Conservation (phyloP, 768 basidiomycete species). For the Asterophora lycoperdoides region DNA sequence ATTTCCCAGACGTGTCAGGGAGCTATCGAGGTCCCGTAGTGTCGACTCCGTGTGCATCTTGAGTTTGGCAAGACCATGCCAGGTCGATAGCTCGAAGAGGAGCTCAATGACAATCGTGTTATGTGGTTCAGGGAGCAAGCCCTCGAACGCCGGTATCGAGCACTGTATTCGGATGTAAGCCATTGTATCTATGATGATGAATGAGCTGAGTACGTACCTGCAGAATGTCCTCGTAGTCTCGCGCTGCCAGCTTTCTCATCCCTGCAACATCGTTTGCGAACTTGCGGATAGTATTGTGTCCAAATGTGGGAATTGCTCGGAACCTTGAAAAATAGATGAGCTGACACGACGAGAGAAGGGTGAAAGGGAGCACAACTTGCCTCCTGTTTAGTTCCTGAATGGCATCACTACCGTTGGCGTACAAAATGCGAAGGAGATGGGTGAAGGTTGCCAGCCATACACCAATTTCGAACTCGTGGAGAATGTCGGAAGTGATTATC, state of each 20-base stretch:
- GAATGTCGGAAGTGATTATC: constrained; percentile 29
- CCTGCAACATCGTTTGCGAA: constrained; percentile 22
- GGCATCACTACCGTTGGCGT: constrained; percentile 15
- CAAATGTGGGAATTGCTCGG: constrained; percentile 29
- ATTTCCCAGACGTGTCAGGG: neutral
- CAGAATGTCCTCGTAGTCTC: constrained; percentile 26
- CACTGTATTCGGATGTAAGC: neutral
- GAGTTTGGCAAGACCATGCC: constrained; percentile 13
- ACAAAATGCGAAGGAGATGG: constrained; percentile 32
- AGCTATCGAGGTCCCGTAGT: constrained; percentile 2
- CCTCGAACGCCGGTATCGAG: constrained; percentile 9
- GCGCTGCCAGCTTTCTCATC: constrained; percentile 19
- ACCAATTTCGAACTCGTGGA: constrained; percentile 38
- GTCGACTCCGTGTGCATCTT: constrained; percentile 8
- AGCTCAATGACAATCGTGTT: constrained; percentile 2
- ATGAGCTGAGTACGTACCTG: constrained; percentile 16
- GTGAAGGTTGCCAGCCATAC: constrained; percentile 34
- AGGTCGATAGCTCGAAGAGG: constrained; percentile 5
- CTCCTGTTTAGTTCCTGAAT: constrained; percentile 22
- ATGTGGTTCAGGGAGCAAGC: constrained; percentile 5
- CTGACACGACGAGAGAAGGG: neutral
- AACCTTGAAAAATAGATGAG: constrained; percentile 19
- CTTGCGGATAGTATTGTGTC: constrained; percentile 18
- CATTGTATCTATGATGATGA: neutral
- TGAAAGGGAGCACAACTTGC: constrained; percentile 16